These are phyloP conservation scores for Aspergillus heteromorphus DNA, from an alignment of 495 filamentous ascomycete species.

Conservation along the genomic window DNA sequence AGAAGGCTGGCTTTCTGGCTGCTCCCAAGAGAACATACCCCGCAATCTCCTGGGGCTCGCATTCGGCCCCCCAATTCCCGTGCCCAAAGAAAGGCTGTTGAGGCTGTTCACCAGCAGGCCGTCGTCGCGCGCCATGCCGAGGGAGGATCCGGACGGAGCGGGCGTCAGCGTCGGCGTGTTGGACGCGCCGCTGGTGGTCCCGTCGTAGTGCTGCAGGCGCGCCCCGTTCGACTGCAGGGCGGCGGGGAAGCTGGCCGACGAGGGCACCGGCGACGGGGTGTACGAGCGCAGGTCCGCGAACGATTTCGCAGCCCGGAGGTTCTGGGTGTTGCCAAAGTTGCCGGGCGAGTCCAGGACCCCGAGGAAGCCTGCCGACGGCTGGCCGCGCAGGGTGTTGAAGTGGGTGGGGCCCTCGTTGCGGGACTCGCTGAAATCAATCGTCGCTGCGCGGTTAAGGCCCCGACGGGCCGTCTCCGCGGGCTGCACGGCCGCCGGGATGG, in stretches of 20 bases:
- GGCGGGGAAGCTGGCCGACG: constrained; percentile 80
- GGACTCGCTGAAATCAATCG: constrained; percentile 95
- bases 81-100: constrained; percentile 56
- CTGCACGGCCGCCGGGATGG: constrained; percentile 57
- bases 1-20: constrained; percentile 48
- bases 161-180: constrained; percentile 74
- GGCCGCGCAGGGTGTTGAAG: constrained; percentile 70
- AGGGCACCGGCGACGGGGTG: constrained; percentile 88
- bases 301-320: constrained; percentile 92
- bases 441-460: constrained; percentile 85
- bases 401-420: constrained; percentile 62
- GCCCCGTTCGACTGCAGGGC: constrained; percentile 59
- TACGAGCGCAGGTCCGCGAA: constrained; percentile 93
- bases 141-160: constrained; percentile 59
- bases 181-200: constrained; percentile 53
- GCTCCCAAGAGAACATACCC: constrained; percentile 63
- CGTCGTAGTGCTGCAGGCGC: constrained; percentile 59
- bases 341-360: constrained; percentile 81
- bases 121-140: constrained; percentile 58
- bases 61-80: constrained; percentile 52
- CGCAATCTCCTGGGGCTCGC: constrained; percentile 55
- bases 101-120: constrained; percentile 63
- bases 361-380: constrained; percentile 69
- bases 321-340: constrained; percentile 58
- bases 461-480: constrained; percentile 70